Percentiles rank a stretch among this genome's conserved stretches.
Evolutionary conservation across 805 yeast species (phyloP).

Genomic region (Ascoidea tarda): DNA sequence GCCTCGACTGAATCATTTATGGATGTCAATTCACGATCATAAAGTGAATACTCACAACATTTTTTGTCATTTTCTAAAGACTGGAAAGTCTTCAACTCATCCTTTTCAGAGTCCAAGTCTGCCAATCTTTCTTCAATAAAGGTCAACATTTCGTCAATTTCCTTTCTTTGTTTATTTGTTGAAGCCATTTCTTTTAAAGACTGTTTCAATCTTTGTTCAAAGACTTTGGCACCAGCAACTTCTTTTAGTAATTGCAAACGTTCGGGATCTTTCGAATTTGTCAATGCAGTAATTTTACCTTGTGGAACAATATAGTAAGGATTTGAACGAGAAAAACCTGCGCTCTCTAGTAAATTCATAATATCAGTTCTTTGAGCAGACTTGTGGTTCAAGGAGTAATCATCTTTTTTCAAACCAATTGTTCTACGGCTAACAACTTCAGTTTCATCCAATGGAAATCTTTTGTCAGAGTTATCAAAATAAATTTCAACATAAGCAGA

Average conservation of each 20-base stretch:
- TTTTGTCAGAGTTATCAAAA: slow-evolving; percentile 66
- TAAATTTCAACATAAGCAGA: slow-evolving; percentile 86
- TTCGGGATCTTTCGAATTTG: slow-evolving; percentile 80
- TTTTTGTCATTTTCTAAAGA: slow-evolving; percentile 52
- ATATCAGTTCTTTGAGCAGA: slow-evolving; percentile 71
- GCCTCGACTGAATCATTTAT: slow-evolving; percentile 44
- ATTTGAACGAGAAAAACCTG: slow-evolving; percentile 81
- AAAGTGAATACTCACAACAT: slow-evolving; percentile 57
- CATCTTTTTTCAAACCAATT: slow-evolving; percentile 87
- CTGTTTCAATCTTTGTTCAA: slow-evolving; percentile 69
- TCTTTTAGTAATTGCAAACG: slow-evolving; percentile 70
- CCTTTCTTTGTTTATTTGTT: slow-evolving; percentile 52
- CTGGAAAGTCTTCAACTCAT: slow-evolving; percentile 60
- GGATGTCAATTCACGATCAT: slow-evolving; percentile 61
- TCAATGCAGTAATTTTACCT: slow-evolving; percentile 77
- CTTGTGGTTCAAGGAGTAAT: slow-evolving; percentile 70
- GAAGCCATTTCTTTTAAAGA: slow-evolving; percentile 68
- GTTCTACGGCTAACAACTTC: slow-evolving; percentile 76
- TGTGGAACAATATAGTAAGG: slow-evolving; percentile 97
- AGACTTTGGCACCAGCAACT: slow-evolving; percentile 89
- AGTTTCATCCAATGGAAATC: slow-evolving; percentile 56
- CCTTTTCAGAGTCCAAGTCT: slow-evolving; percentile 71
- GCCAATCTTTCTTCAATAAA: slow-evolving; percentile 58
- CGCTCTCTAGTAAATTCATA: slow-evolving; percentile 71
- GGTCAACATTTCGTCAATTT: slow-evolving; percentile 58